Evolutionary conservation across 225 moss, liverwort and hornwort species (phyloP), one percentile per base, ranked within the genome.

Genomic region (Physcomitrium patens): DNA sequence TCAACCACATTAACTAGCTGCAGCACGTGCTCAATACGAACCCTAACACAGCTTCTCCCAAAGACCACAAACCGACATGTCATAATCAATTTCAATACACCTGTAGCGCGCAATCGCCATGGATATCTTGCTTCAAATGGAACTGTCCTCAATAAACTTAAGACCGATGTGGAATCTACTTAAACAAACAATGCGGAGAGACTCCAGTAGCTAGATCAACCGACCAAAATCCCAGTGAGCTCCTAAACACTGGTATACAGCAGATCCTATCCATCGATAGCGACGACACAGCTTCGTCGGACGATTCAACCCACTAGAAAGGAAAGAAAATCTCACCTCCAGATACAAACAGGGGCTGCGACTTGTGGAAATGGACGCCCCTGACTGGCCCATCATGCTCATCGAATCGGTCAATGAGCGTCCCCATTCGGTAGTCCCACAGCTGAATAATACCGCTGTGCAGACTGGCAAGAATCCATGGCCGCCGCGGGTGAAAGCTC

Each of bases 401-500:
- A 77, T 96, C 96, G 69, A 96, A 96, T 75, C 96, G 85, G 77
- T 96, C 96, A 69, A 96, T 96, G 77, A 96, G 88, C 15, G 96
- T 96, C 65, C 96, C 96, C 96, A 96, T 96, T 13, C 96, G 89
- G 65, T 96, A 96, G 71, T 96, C 96, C 96, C 96, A 96, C 67
- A 96, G 88, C 90, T 96, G 96, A 78, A 96, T 94, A 55, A 96
- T 92, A 42, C 96, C 96, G 53, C 96, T 96, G 79, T 96, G 96
- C 83, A 96, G 85, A 76, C 96, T 96, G 67, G 96, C 94, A 67
- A 96, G 88, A 75, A 96, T 96, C 96, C 96, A 96, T 77, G 96
- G 96, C 75, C 96, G 91, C 65, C 94, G 89, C 72, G 96, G 96
- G 78, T 96, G 96, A 68, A 96, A 96, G 81, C 96, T 96, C 76